A percentile compares a stretch with the other conserved stretches of the same genome.
phyloP scores from a whole-genome alignment of 2,329 filamentous ascomycete species.

The Calonectria naviculata region DNA sequence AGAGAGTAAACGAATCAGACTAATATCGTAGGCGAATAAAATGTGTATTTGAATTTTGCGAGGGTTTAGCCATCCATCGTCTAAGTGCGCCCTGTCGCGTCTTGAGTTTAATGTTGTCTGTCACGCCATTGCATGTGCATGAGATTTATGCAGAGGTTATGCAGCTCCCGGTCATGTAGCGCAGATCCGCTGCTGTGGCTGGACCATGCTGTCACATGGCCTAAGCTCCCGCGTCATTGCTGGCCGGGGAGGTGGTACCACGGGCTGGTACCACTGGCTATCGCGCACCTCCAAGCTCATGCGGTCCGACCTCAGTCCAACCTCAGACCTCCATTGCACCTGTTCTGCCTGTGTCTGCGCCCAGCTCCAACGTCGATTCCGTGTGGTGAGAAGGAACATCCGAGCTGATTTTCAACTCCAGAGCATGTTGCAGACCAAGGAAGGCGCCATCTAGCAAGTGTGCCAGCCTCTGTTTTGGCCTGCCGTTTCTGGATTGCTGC shows the following conservation, averaged over 20 bases:
- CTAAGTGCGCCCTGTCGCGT: neutral
- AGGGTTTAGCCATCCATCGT: neutral
- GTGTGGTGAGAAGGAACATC: conserved; percentile 1
- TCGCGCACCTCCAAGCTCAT: conserved; percentile 19
- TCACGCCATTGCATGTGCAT: conserved; percentile 22
- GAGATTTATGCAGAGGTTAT: conserved; percentile 27
- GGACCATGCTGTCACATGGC: conserved; percentile 39
- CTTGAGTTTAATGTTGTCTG: neutral
- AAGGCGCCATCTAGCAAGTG: conserved; percentile 7
- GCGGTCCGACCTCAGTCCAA: conserved; percentile 31
- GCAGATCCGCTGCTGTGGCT: conserved; percentile 10
- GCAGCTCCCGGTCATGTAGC: conserved; percentile 1
- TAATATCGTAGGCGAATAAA: conserved; percentile 42
- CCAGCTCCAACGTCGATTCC: neutral
- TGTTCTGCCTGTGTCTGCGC: conserved; percentile 23
- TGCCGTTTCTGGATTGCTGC: conserved; percentile 5
- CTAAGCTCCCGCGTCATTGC: conserved; percentile 20
- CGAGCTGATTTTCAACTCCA: neutral
- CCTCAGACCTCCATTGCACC: conserved; percentile 8
- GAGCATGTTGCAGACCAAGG: conserved; percentile 1
- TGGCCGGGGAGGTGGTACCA: conserved; percentile 11
- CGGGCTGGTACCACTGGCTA: neutral
- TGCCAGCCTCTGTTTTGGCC: neutral
- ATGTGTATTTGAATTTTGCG: conserved; percentile 29
- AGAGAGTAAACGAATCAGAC: conserved; percentile 28